phyloP scores from a whole-genome alignment of 2,329 filamentous ascomycete genomes.

The Penicillium sp. region DNA sequence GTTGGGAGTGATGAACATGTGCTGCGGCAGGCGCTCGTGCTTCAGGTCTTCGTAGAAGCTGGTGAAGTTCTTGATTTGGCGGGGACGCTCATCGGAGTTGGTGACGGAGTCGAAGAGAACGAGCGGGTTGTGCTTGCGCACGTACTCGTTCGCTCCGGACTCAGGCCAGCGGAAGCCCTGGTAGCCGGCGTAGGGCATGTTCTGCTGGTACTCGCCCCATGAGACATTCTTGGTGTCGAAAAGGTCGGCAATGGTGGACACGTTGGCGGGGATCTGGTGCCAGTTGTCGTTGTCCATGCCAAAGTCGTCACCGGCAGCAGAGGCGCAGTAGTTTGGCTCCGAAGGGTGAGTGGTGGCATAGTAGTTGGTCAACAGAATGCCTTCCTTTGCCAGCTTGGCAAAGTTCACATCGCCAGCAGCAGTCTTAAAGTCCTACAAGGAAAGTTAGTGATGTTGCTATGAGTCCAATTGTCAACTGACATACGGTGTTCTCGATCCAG shows the following conservation, averaged over 20 bases:
- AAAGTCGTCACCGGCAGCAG: conserved; percentile 66
- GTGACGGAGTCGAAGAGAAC: conserved; percentile 64
- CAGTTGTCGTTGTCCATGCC: conserved; percentile 66
- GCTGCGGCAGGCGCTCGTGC: conserved; percentile 62
- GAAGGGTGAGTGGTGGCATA: conserved; percentile 65
- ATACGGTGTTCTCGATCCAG: conserved; percentile 69
- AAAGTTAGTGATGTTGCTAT: conserved; percentile 25
- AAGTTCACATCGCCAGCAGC: conserved; percentile 53
- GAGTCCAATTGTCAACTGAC: conserved; percentile 44
- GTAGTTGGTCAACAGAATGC: conserved; percentile 58
- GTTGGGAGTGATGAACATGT: conserved; percentile 51
- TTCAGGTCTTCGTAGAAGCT: conserved; percentile 64
- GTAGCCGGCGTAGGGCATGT: conserved; percentile 62
- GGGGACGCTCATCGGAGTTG: conserved; percentile 54
- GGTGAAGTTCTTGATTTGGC: conserved; percentile 68
- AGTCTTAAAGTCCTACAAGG: conserved; percentile 53
- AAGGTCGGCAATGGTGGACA: conserved; percentile 64
- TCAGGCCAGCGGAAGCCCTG: conserved; percentile 56
- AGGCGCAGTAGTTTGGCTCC: conserved; percentile 69
- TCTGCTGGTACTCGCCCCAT: conserved; percentile 72
- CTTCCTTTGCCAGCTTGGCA: conserved; percentile 38
- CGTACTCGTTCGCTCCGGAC: conserved; percentile 67
- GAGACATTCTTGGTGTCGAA: conserved; percentile 60
- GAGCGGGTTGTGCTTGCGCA: conserved; percentile 71
- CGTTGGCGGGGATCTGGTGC: conserved; percentile 53